Conservation (phyloP, 768 basidiomycete genomes). For the Cystobasidium tubakii region DNA sequence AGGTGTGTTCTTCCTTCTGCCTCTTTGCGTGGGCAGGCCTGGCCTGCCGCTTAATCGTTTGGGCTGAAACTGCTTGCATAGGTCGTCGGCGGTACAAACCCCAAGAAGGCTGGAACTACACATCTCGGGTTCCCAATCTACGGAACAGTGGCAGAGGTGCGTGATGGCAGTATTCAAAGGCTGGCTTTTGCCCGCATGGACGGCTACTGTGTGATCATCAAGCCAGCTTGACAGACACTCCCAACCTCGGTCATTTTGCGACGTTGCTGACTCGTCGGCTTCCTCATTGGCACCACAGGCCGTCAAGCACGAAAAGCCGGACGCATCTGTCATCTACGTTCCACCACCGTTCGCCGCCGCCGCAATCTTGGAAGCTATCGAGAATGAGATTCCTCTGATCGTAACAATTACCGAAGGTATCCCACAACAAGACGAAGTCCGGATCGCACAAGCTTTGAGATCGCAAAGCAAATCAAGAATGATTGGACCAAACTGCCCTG, state of each 20-base stretch:
- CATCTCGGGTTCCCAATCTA: conserved; percentile 95
- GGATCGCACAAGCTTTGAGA: conserved; percentile 86
- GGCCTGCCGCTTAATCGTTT: not conserved
- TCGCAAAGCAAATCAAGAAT: conserved; percentile 89
- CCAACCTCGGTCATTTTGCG: not conserved
- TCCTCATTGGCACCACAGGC: conserved; percentile 56
- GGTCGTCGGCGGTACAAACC: conserved; percentile 92
- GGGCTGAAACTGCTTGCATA: not conserved
- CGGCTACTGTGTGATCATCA: not conserved
- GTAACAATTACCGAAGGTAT: conserved; percentile 99
- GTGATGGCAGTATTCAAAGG: conserved; percentile 41
- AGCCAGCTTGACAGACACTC: no score
- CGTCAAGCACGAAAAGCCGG: conserved; percentile 74
- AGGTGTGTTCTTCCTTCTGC: not conserved
- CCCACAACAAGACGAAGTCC: conserved; percentile 93
- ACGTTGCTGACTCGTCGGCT: no score
- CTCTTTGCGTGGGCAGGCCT: not conserved
- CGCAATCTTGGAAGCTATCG: conserved; percentile 97
- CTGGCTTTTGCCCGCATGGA: no score
- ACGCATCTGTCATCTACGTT: conserved; percentile 93
- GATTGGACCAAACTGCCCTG: conserved; percentile 97
- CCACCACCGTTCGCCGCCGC: conserved; percentile 94
- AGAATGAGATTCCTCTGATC: conserved; percentile 93
- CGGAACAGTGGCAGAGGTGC: conserved; percentile 80
- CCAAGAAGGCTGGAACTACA: conserved; percentile 89